Percentiles rank a stretch among this genome's conserved stretches.
These are phyloP conservation scores for Fraxinus greggii DNA, from an alignment of 305 asterid genomes.

Conservation along the genomic window DNA sequence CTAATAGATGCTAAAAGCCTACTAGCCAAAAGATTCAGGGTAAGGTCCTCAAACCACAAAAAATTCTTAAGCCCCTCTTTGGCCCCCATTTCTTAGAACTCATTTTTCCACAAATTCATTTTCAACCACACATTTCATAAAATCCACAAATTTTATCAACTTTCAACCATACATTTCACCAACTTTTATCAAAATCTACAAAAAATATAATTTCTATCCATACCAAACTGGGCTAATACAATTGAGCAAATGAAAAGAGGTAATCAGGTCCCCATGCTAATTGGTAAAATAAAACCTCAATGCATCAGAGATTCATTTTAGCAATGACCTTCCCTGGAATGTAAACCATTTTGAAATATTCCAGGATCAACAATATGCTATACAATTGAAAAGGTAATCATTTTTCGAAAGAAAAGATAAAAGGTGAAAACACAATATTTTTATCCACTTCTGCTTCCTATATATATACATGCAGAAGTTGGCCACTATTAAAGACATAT, in stretches of 20 bases:
- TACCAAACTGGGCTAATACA: background rate
- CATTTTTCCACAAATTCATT: background rate
- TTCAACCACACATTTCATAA: background rate
- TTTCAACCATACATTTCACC: background rate
- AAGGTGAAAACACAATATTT: background rate
- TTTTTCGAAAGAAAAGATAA: background rate
- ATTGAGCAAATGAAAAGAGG: background rate
- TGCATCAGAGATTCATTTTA: background rate
- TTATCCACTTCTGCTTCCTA: slow-evolving; percentile 4
- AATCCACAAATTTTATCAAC: background rate
- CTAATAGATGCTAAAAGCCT: background rate
- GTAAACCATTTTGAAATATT: background rate
- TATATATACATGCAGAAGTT: background rate
- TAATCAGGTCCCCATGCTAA: background rate
- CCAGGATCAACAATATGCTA: background rate
- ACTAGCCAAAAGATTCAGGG: background rate
- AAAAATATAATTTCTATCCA: background rate
- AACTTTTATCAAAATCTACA: background rate
- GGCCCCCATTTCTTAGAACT: background rate
- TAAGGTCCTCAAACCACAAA: background rate
- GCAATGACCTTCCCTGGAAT: background rate
- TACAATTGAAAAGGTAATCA: background rate
- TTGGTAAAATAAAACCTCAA: background rate
- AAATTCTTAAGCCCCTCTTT: background rate
- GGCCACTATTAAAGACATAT: background rate